Base-by-base conservation (phyloP, 2,329 filamentous ascomycete genomes). In the Chrysoporthe austroafricana region DNA sequence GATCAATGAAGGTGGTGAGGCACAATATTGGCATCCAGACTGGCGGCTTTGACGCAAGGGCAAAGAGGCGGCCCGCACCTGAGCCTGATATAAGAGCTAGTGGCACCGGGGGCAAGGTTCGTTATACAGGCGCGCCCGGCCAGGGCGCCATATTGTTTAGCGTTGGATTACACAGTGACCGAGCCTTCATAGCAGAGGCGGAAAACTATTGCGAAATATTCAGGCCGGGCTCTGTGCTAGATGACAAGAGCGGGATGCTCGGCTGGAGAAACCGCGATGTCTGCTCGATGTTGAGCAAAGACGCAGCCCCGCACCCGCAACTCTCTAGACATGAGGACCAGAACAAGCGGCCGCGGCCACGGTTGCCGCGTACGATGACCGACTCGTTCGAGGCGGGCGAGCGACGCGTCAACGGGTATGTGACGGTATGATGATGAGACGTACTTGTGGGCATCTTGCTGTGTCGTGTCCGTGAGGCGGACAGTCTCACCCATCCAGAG, bases 361-460 rank as follows among this genome's bases (percentile, higher is more conserved):
- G 44, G 16, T n/a, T 48, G 44, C 18, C 18, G 44, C 44, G 44
- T n/a, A 48, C 18, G 18, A n/a, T 8, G 16, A 48, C 18, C 18
- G 44, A n/a, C 16, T 2, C 16, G 18, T 48, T 48, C 44, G 5
- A n/a, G n/a, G 44, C 16, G 5, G 44, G 18, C 44, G 4, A 6
- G 44, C 44, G 18, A 48, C 8, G n/a, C 44, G 18, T 48, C n/a
- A 18, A 7, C 18, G 44, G 18, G 44, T 48, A 48, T 48, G 44
- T 48, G 44, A 54, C 6, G 50, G 50, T 32, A 13, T 54, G 26
- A 54, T 54, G 26, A 54, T 14, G 50, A 54, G 13, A 54, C 32
- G 50, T 54, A 21, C 13, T 34, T 54, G 50, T 32, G 50, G 50
- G 50, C 32, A 54, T 54, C 50, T 54, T 54, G 50, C 50, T 54